Conservation (phyloP, 345 rosid genomes). For the thale cress (Arabidopsis thaliana) region DNA sequence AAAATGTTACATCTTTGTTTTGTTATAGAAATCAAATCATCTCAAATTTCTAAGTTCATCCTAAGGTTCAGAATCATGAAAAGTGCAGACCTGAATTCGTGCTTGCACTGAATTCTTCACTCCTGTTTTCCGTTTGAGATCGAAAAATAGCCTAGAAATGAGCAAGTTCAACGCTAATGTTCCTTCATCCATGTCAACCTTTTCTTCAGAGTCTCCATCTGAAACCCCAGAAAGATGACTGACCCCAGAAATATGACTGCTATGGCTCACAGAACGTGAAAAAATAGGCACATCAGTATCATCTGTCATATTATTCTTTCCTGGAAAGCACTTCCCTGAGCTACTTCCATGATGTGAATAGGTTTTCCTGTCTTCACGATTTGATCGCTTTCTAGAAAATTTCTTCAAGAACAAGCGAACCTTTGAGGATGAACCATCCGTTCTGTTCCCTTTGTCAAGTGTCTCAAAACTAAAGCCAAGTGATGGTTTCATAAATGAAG, state of each 20-base stretch:
- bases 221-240: conserved; percentile 57
- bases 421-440: conserved; percentile 73
- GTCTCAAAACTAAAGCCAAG: conserved; percentile 55
- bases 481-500: conserved; percentile 74
- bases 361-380: conserved; percentile 62
- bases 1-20: conserved; percentile 10
- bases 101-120: conserved; percentile 58
- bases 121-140: conserved; percentile 59
- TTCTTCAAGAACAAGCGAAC: conserved; percentile 74
- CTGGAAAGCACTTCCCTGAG: conserved; percentile 46
- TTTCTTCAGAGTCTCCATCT: conserved; percentile 72
- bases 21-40: conserved; percentile 13
- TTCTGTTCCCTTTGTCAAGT: conserved; percentile 53
- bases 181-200: conserved; percentile 72
- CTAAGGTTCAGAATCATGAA: conserved; percentile 22
- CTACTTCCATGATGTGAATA: conserved; percentile 49
- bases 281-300: conserved; percentile 50
- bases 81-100: conserved; percentile 73
- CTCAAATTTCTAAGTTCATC: conserved; percentile 5
- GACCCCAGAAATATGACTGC: conserved; percentile 50
- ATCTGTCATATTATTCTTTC: conserved; percentile 45
- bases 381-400: conserved; percentile 51
- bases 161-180: conserved; percentile 88
- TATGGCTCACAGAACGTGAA: conserved; percentile 54
- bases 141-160: conserved; percentile 87